Base-by-base conservation (phyloP, 805 yeast genomes). In the Candida takata region DNA sequence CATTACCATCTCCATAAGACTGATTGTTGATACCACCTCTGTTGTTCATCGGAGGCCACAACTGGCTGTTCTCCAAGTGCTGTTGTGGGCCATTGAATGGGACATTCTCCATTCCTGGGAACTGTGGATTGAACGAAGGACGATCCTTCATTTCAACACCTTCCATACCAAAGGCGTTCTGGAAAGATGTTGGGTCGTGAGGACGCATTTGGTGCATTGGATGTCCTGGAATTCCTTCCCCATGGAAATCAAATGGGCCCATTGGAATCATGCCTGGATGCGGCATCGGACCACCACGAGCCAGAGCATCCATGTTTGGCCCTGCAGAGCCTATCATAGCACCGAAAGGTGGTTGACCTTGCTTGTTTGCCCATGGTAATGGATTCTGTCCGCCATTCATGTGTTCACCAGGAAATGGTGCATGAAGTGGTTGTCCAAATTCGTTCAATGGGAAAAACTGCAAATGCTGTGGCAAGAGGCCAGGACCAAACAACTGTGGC, bases 361-460 rank as follows among this genome's bases (percentile, higher is more conserved):
- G 47, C 28, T 50, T 48, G 3, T 47, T 17, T 12, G 51, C 36
- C 55, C 55, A 50, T 14, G 51, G 49, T 31, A 39, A 27, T 18
- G 37, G 27, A 17, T 40, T 26, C 25, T 47, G 52, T 13, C 46
- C 29, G 16, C 42, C 42, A 14, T 33, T 38, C 30, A 48, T 33
- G 9, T 27, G 42, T 11, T 44, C 48, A 33, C 35, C 43, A 14
- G 48, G 49, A 37, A 48, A 48, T 5, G 40, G 38, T 13, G 37
- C 48, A 17, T 43, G 52, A 12, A 51, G 25, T 5, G 55, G 55
- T 29, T 52, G 55, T 8, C 57, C 57, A 34, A 51, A 52, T 27
- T 49, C 53, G 33, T 52, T 49, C 28, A 50, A 32, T 29, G 57
- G 54, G 40, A 51, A 47, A 31, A 52, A 50, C 23, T 54, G 55